These are phyloP conservation scores for Arthroderma sp. DNA, from an alignment of 2,329 filamentous ascomycete species.

Conservation along the genomic window DNA sequence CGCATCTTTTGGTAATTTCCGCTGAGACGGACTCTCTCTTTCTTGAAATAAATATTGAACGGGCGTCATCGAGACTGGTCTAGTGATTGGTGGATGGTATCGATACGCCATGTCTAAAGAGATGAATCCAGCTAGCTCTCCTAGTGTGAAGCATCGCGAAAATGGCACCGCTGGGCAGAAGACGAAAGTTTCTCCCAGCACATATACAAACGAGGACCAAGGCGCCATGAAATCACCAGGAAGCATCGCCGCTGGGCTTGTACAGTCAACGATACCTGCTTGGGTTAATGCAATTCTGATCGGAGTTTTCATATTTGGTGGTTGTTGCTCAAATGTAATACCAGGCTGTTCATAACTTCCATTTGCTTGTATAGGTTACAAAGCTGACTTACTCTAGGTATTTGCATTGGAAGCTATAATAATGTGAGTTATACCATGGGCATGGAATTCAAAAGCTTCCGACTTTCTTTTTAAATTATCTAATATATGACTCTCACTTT, in stretches of 20 bases:
- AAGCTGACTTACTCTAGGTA: conserved; percentile 43
- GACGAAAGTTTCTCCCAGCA: too few relatives aligned
- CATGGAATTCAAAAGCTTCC: background rate
- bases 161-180: too few relatives aligned
- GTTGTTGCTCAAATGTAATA: conserved; percentile 80
- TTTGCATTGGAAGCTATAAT: conserved; percentile 92
- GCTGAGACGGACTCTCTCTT: too few relatives aligned
- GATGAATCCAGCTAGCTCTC: too few relatives aligned
- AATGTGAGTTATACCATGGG: conserved; percentile 48
- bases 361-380: background rate
- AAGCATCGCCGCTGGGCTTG: conserved; percentile 17
- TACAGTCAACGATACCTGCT: conserved; percentile 36
- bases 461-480: background rate
- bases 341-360: conserved; percentile 1
- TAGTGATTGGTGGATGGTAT: too few relatives aligned
- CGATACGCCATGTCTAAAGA: too few relatives aligned
- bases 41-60: too few relatives aligned
- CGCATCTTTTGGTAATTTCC: too few relatives aligned
- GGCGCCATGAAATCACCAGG: too few relatives aligned
- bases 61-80: too few relatives aligned
- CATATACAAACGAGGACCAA: too few relatives aligned
- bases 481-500: background rate
- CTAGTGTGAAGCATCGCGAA: too few relatives aligned
- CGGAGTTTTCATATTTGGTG: conserved; percentile 81
- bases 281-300: conserved; percentile 55